These are phyloP conservation scores for Vitis labrusca DNA, from an alignment of 164 flowering plant genomes.

Conservation along the genomic window DNA sequence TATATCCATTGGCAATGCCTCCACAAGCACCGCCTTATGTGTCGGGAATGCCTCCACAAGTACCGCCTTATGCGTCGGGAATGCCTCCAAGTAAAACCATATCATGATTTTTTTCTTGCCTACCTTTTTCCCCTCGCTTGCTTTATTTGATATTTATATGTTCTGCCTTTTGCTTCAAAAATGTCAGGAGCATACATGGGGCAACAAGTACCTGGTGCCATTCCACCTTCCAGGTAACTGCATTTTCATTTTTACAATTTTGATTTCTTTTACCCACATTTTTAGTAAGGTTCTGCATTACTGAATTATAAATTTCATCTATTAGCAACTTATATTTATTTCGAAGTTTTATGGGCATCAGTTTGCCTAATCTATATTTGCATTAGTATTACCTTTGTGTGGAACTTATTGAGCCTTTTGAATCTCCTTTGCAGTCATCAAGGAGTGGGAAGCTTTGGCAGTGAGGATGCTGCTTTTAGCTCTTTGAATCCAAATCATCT, in stretches of 20 bases:
- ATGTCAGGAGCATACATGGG: constrained; percentile 33
- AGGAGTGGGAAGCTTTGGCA: constrained; percentile 25
- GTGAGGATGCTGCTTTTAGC: constrained; percentile 24
- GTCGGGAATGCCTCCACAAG: constrained; percentile 27
- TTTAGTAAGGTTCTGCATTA: no score
- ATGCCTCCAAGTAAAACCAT: constrained; percentile 40
- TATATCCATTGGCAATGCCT: constrained; percentile 25
- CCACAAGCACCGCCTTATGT: constrained; percentile 29
- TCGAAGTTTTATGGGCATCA: no score
- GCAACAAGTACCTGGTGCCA: constrained; percentile 29
- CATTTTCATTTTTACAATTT: neutral
- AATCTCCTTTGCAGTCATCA: constrained; percentile 31
- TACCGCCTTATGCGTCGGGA: constrained; percentile 30
- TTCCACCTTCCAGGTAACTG: constrained; percentile 31
- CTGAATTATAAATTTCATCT: no score
- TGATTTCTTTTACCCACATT: neutral
- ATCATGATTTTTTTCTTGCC: neutral
- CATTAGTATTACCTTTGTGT: neutral
- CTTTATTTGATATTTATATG: neutral
- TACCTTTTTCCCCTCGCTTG: neutral
- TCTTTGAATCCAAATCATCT: constrained; percentile 24
- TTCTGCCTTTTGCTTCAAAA: constrained; percentile 4
- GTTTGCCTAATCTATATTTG: no score
- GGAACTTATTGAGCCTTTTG: neutral
- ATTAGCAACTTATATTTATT: no score